Conservation (phyloP, 2,329 filamentous ascomycete species). For the Alternaria gaisen region DNA sequence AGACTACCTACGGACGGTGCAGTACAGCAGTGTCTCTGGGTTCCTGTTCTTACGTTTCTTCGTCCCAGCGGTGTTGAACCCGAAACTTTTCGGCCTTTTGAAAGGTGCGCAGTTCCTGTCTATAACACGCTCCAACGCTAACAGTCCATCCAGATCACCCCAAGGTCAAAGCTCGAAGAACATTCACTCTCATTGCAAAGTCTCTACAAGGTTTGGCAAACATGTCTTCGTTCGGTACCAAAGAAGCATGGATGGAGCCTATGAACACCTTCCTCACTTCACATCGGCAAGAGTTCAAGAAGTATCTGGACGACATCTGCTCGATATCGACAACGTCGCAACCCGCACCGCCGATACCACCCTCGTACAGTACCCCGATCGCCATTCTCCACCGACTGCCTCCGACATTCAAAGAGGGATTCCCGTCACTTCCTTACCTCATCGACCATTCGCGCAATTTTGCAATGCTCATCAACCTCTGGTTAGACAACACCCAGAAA, state of each 20-base stretch:
- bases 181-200: conserved; percentile 91
- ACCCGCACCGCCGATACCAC: conserved; percentile 71
- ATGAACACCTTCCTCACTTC: conserved; percentile 89
- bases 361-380: conserved; percentile 90
- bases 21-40: conserved; percentile 93
- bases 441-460: conserved; percentile 89
- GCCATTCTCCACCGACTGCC: conserved; percentile 87
- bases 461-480: conserved; percentile 82
- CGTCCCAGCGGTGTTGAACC: conserved; percentile 94
- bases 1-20: conserved; percentile 86
- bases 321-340: conserved; percentile 74
- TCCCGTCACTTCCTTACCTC: conserved; percentile 90
- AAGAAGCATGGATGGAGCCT: conserved; percentile 98
- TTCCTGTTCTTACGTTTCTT: conserved; percentile 96
- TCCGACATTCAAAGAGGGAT: conserved; percentile 84
- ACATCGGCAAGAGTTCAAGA: conserved; percentile 81
- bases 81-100: conserved; percentile 88
- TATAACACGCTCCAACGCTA: conserved; percentile 6
- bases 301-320: conserved; percentile 87
- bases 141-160: conserved; percentile 71
- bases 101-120: conserved; percentile 61
- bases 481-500: conserved; percentile 67
- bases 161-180: conserved; percentile 81
- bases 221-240: conserved; percentile 88
- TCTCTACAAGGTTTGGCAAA: conserved; percentile 91